Evolutionary conservation across 805 yeast genomes (phyloP).

Genomic region (Pichia paraexigua): DNA sequence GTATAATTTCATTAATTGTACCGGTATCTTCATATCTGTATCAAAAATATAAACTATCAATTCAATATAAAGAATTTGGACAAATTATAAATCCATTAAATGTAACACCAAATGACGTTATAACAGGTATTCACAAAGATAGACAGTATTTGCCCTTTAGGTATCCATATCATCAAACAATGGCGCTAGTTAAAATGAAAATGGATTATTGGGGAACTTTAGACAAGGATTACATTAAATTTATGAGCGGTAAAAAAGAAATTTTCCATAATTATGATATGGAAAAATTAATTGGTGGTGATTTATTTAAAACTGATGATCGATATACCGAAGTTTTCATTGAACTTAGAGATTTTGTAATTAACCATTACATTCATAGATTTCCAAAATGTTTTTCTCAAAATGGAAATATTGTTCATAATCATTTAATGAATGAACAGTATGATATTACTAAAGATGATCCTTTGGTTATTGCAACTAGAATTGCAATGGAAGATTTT

Average conservation of each 20-base stretch:
- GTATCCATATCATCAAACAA: constrained; percentile 48
- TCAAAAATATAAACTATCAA: background rate
- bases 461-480: constrained; percentile 37
- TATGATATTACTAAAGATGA: constrained; percentile 36
- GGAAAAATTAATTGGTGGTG: constrained; percentile 22
- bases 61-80: constrained; percentile 6
- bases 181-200: constrained; percentile 42
- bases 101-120: constrained; percentile 15
- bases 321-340: constrained; percentile 30
- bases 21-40: constrained; percentile 7
- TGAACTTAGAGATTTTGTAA: constrained; percentile 37
- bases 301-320: constrained; percentile 31
- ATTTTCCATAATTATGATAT: constrained; percentile 34
- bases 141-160: constrained; percentile 48
- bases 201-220: constrained; percentile 45
- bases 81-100: constrained; percentile 15
- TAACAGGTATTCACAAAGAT: constrained; percentile 21
- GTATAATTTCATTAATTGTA: constrained; percentile 8
- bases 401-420: constrained; percentile 29
- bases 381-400: constrained; percentile 37
- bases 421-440: constrained; percentile 36
- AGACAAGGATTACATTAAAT: constrained; percentile 37
- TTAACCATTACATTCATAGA: constrained; percentile 34
- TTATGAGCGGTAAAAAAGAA: constrained; percentile 34
- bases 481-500: constrained; percentile 44